Base-by-base conservation (phyloP, 2,329 filamentous ascomycete species). In the Colletotrichum nymphaeae region DNA sequence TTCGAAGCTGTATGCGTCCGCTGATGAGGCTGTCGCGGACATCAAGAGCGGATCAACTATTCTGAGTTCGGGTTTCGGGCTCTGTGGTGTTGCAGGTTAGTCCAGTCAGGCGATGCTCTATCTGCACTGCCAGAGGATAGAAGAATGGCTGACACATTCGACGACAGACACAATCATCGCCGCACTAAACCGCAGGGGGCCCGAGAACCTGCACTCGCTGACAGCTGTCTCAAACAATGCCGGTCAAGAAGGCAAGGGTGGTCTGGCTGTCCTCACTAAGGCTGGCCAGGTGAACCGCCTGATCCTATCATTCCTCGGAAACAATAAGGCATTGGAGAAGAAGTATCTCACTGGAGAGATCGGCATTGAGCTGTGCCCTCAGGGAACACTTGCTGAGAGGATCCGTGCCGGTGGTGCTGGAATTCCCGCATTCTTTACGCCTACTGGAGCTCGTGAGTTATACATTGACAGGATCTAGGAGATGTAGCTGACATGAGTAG, bases 211-310 rank as follows among this genome's bases (percentile, higher is more conserved):
- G 26, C 87, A 93, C 63, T 88, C 90, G 1, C 86, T 96, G 35
- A 95, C 93, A 1, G 93, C 93, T 24, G 92, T 95, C 2, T 95
- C 93, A 63, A 96, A 96, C 80, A 96, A 96, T 79, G 93, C 93
- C 8, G 94, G 94, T 30, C 87, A 91, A 35, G 90, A 93, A 52
- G 90, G 91, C 32, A 90, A 88, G 64, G 89, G 91, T 5, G 94
- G 94, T 1, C 84, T 96, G 19, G 91, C 93, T 1, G 88, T 90
- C 9, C 87, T 95, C 35, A 89, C 93, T 0, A 88, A 91, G 67
- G 89, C 91, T 0, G 93, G 93, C 14, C 93, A 95, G 78, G 86
- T 96, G 52, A 87, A 90, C 74, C 91, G 93, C 71, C 89, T 95
- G 80, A 91, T 95, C 73, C 86, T 94, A 26, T 94, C 92, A 5